phyloP scores from a whole-genome alignment of 176 grass and related monocot species.

The Pharus latifolius region DNA sequence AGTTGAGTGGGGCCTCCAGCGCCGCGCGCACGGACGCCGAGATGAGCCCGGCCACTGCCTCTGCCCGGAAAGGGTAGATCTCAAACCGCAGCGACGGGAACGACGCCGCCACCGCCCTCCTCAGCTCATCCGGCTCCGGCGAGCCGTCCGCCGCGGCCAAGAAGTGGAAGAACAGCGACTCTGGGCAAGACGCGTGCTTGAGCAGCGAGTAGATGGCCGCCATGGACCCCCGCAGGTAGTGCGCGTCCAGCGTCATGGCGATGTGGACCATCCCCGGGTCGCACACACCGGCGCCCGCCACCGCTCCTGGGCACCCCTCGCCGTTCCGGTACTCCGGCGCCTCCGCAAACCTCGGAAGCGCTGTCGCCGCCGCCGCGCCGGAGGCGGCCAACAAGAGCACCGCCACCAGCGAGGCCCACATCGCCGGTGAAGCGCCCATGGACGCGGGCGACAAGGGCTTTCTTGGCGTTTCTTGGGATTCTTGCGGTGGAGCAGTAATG shows the following conservation, averaged over 20 bases:
- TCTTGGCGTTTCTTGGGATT: slow-evolving; percentile 10
- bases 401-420: not conserved
- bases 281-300: slow-evolving; percentile 19
- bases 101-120: slow-evolving; percentile 27
- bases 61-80: slow-evolving; percentile 57
- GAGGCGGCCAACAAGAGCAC: slow-evolving; percentile 1
- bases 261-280: slow-evolving; percentile 63
- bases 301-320: slow-evolving; percentile 20
- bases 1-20: slow-evolving; percentile 65
- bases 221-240: slow-evolving; percentile 90
- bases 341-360: slow-evolving; percentile 52
- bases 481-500: slow-evolving; percentile 15
- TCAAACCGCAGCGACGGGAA: slow-evolving; percentile 85
- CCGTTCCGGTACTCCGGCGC: slow-evolving; percentile 88
- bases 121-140: slow-evolving; percentile 1
- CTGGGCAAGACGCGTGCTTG: slow-evolving; percentile 78
- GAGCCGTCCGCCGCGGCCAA: not conserved
- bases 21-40: slow-evolving; percentile 78
- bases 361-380: not conserved
- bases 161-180: slow-evolving; percentile 81
- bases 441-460: not conserved
- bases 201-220: slow-evolving; percentile 83
- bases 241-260: slow-evolving; percentile 94
- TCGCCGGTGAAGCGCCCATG: slow-evolving; percentile 21
- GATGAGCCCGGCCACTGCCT: slow-evolving; percentile 51